These are phyloP conservation scores for Chlamydomonas reinhardtii DNA, from an alignment of 163 green algal genomes.

Conservation along the genomic window DNA sequence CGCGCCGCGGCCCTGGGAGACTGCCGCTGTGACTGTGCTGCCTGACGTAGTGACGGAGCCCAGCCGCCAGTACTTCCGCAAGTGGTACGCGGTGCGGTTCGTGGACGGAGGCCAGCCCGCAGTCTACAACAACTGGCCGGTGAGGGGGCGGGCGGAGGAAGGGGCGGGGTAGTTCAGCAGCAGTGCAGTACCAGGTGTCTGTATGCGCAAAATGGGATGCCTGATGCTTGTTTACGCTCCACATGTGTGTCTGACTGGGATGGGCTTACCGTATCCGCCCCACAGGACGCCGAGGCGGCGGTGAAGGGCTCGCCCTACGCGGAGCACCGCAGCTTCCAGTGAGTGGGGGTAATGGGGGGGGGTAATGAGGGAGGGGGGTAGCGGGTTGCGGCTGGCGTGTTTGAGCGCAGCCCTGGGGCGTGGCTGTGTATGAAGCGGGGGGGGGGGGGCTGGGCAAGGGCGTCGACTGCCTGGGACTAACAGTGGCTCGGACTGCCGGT, in stretches of 20 bases:
- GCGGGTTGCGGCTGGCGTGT: neutral
- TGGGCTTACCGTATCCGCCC: too few relatives aligned
- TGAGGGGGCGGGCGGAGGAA: neutral
- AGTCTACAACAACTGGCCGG: neutral
- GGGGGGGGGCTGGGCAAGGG: too few relatives aligned
- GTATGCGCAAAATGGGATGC: too few relatives aligned
- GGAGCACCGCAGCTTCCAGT: neutral
- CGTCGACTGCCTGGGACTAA: too few relatives aligned
- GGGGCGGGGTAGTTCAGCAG: neutral
- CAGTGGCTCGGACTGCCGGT: too few relatives aligned
- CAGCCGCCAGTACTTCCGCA: neutral
- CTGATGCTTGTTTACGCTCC: too few relatives aligned
- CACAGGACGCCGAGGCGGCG: neutral
- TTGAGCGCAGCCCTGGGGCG: too few relatives aligned
- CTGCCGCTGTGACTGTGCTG: neutral
- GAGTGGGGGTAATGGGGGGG: neutral
- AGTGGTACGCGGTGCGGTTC: constrained; percentile 1
- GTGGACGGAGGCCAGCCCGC: neutral
- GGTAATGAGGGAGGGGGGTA: neutral
- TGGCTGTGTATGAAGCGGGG: too few relatives aligned
- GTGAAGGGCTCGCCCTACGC: neutral
- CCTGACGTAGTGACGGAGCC: neutral
- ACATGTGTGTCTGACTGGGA: too few relatives aligned
- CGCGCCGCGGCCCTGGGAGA: neutral
- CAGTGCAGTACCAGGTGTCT: neutral